A percentile compares a stretch with the other conserved stretches of the same genome.
These are phyloP conservation scores for Cryptomeria japonica DNA, from an alignment of 75 land plant genomes.

Conservation along the genomic window DNA sequence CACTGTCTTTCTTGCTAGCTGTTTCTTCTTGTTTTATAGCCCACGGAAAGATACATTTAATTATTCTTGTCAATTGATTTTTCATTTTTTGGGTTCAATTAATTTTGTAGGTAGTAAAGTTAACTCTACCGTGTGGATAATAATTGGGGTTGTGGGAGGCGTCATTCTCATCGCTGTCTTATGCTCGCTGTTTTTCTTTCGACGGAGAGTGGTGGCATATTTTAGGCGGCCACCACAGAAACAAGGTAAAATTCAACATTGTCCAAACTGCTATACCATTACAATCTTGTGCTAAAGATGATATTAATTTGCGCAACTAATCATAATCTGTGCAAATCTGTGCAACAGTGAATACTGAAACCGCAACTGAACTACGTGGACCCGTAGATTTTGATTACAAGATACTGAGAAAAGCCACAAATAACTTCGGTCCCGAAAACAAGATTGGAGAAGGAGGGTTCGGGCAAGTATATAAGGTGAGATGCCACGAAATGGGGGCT, in stretches of 20 bases:
- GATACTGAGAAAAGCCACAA: constrained; percentile 38
- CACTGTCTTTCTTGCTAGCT: too few relatives aligned
- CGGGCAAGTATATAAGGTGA: constrained; percentile 49
- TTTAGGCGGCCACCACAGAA: not conserved
- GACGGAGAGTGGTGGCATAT: not conserved
- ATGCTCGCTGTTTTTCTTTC: not conserved
- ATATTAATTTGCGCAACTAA: not conserved
- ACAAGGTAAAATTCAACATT: not conserved
- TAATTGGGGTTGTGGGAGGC: constrained; percentile 30
- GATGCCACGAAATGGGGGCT: not conserved
- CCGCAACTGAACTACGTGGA: constrained; percentile 31
- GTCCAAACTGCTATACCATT: not conserved
- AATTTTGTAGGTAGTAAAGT: not conserved
- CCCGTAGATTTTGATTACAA: constrained; percentile 26
- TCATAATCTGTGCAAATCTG: not conserved
- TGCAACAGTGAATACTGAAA: constrained; percentile 27
- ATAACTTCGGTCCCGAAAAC: constrained; percentile 36
- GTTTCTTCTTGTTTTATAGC: too few relatives aligned
- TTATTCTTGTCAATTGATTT: not conserved
- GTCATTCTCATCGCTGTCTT: not conserved
- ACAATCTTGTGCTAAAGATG: not conserved
- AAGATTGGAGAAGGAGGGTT: constrained; percentile 63
- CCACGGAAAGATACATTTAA: not conserved
- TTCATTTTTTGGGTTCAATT: not conserved
- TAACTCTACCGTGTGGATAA: not conserved